Conservation (phyloP, 192 early-diverging fungal genomes). For the Linnemannia schmuckeri region DNA sequence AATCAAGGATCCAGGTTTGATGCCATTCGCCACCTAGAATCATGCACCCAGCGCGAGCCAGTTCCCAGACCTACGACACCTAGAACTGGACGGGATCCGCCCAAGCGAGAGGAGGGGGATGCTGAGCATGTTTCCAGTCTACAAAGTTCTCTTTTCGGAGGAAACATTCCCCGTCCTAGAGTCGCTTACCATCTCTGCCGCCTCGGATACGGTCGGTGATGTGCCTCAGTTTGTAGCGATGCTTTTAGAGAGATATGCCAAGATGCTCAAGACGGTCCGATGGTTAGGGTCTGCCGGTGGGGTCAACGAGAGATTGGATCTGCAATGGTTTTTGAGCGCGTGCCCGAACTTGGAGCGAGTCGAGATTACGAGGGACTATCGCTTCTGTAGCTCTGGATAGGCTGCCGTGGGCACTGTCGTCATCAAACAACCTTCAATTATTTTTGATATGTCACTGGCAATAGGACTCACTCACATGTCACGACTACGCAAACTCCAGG, state of each 20-base stretch:
- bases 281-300: constrained; percentile 13
- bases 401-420: background rate
- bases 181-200: background rate
- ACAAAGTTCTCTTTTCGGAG: background rate
- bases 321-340: background rate
- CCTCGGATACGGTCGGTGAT: background rate
- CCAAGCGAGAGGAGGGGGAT: background rate
- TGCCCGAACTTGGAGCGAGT: constrained; percentile 13
- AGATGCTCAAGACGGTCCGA: background rate
- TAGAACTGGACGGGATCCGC: constrained; percentile 1
- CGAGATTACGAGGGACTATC: background rate
- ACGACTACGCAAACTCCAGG: background rate
- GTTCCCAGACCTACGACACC: constrained; percentile 6
- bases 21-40: background rate
- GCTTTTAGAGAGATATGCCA: background rate
- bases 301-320: background rate
- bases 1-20: background rate
- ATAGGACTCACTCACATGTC: constrained; percentile 8
- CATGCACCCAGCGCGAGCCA: background rate
- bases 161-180: background rate
- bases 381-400: background rate
- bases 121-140: background rate
- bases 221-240: background rate
- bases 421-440: background rate
- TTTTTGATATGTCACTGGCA: constrained; percentile 14